phyloP scores from a whole-genome alignment of 768 basidiomycete species.

The Russula emetica region DNA sequence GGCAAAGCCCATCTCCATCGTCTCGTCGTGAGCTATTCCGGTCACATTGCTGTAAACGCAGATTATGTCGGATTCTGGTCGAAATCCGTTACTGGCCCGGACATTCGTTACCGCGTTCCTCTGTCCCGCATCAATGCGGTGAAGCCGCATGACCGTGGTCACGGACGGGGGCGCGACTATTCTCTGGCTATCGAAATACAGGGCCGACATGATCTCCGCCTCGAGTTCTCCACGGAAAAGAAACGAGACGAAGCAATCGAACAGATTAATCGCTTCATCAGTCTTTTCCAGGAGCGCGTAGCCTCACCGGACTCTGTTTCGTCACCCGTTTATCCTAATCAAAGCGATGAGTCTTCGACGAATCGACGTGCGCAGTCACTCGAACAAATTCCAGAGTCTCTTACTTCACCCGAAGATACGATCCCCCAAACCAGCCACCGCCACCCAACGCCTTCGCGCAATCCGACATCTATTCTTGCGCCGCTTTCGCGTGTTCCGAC shows the following conservation, averaged over 20 bases:
- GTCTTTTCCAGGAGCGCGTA: slow-evolving; percentile 4
- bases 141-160: slow-evolving; percentile 9
- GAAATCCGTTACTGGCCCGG: slow-evolving; percentile 18
- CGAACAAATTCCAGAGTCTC: slow-evolving; percentile 1
- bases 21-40: slow-evolving; percentile 13
- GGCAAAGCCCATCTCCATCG: slow-evolving; percentile 22
- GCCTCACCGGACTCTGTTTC: slow-evolving; percentile 3
- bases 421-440: neutral
- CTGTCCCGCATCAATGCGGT: slow-evolving; percentile 15
- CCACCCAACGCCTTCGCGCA: slow-evolving; percentile 4
- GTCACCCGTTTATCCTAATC: neutral
- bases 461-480: slow-evolving; percentile 40
- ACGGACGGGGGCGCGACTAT: slow-evolving; percentile 6
- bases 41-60: slow-evolving; percentile 19
- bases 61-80: slow-evolving; percentile 27
- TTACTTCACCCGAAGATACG: neutral
- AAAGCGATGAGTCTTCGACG: neutral
- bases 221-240: slow-evolving; percentile 19
- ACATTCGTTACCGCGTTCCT: slow-evolving; percentile 26
- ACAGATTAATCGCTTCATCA: slow-evolving; percentile 15
- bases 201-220: slow-evolving; percentile 17
- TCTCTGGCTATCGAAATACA: slow-evolving; percentile 16
- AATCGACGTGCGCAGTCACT: neutral
- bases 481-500: slow-evolving; percentile 45
- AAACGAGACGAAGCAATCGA: slow-evolving; percentile 20